phyloP scores from a whole-genome alignment of 208 protist genomes.

The Crithidia expoeki region DNA sequence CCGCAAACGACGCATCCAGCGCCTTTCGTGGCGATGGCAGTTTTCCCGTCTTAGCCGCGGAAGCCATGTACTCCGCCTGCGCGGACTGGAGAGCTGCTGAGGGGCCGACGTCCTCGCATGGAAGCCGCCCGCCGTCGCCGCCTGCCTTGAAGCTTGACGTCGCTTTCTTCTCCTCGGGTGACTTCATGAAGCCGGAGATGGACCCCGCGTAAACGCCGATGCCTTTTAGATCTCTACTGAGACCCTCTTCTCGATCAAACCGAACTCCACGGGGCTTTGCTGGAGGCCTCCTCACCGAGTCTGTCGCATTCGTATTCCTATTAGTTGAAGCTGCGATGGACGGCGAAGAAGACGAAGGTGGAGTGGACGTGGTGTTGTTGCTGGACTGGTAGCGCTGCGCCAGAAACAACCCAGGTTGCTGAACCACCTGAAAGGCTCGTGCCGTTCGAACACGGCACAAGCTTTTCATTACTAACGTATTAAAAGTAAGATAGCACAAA shows the following conservation, averaged over 20 bases:
- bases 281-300: conserved; percentile 2
- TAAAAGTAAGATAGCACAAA: not conserved
- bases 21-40: conserved; percentile 49
- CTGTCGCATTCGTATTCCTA: not conserved
- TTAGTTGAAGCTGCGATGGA: not conserved
- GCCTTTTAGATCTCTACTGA: conserved; percentile 66
- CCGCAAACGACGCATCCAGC: conserved; percentile 1
- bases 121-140: conserved; percentile 34
- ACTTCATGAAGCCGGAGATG: conserved; percentile 82
- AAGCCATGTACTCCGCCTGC: conserved; percentile 65
- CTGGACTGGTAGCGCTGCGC: conserved; percentile 10
- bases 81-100: conserved; percentile 49
- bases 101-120: conserved; percentile 58
- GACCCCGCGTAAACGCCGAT: conserved; percentile 82
- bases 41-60: conserved; percentile 61
- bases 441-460: not conserved
- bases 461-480: not conserved
- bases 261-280: conserved; percentile 32
- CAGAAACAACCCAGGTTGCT: not conserved
- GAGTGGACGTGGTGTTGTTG: not conserved
- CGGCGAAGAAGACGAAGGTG: not conserved
- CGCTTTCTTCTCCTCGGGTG: conserved; percentile 41
- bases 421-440: not conserved
- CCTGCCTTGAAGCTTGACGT: conserved; percentile 9
- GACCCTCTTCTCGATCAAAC: conserved; percentile 51